Base-by-base conservation (phyloP, 2,329 filamentous ascomycete genomes). In the Teratosphaeria zuluensis region DNA sequence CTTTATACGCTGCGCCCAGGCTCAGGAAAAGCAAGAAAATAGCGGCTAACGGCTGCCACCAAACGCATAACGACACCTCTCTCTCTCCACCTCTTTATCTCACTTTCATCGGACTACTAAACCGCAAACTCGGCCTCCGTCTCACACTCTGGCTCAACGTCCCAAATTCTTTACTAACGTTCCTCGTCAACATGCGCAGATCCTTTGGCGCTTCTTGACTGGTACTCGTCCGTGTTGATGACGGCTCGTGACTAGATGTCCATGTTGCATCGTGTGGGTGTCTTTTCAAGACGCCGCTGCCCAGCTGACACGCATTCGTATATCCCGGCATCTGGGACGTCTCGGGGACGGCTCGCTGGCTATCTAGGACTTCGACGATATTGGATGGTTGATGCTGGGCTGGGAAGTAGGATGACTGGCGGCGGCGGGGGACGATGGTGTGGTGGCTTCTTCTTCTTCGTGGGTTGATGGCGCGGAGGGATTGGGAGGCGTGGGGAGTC, bases 61-160 rank as follows among this genome's bases (percentile, higher is more conserved):
- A 56, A 5, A 9, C 19, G 28, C 12, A 52, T 19, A 54, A 33
- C 53, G 53, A 54, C 19, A 19, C 28, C 51, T 14, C n/a, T 42
- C 35, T 38, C 14, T 35, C 14, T 6, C 33, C 33, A 12, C n/a
- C 42, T 19, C 16, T 2, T 46, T 33, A 55, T 16, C 55, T 38
- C 21, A 62, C 53, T 56, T 66, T 69, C 32, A 54, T 61, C 2
- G 67, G 67, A n/a, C 60, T 64, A 52, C 59, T 62, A n/a, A 69
- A 69, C 12, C 60, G 56, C 53, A 65, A n/a, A 54, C 64, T 67
- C 21, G 64, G 57, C 42, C 62, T 59, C 53, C 68, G 63, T 38
- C 65, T 63, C 32, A 60, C 56, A 53, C 63, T 59, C 57, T 69
- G 67, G 54, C 66, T 69, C 55, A 67, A 42, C 19, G 68, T 70